phyloP scores from a whole-genome alignment of 2,329 filamentous ascomycete genomes.

The Fusarium irregulare region DNA sequence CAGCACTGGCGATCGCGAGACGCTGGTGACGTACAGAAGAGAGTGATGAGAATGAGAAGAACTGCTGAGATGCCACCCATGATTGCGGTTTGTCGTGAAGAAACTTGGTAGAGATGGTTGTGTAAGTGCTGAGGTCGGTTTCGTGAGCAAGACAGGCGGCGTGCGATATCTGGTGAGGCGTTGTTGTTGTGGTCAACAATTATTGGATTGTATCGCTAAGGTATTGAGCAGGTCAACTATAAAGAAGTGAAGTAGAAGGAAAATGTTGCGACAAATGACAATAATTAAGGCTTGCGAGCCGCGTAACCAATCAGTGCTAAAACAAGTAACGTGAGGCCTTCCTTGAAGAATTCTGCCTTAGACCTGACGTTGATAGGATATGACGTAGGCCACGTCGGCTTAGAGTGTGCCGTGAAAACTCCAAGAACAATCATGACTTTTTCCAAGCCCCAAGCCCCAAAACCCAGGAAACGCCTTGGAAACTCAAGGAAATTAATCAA shows the following conservation, averaged over 20 bases:
- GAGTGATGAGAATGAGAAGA: conserved; percentile 63
- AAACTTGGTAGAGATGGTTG: neutral
- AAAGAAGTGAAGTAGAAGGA: neutral
- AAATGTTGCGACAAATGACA: neutral
- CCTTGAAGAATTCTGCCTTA: neutral
- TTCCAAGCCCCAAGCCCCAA: neutral
- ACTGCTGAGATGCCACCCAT: conserved; percentile 64
- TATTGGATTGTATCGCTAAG: neutral
- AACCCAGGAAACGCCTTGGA: neutral
- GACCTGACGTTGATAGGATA: conserved; percentile 8
- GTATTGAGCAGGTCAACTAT: neutral
- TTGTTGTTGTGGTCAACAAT: neutral
- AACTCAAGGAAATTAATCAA: neutral
- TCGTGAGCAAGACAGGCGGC: neutral
- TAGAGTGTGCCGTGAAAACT: conserved; percentile 20
- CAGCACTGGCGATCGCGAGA: neutral
- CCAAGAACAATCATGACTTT: conserved; percentile 5
- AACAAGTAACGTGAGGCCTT: conserved; percentile 27
- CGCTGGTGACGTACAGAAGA: conserved; percentile 58
- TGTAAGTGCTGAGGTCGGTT: neutral
- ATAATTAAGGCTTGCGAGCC: conserved; percentile 8
- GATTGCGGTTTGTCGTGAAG: conserved; percentile 41
- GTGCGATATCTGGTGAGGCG: neutral
- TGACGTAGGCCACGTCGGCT: conserved; percentile 31
- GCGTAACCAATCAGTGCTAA: conserved; percentile 18